Base-by-base conservation (phyloP, 352 stramenopile species). In the Pythium sp. region DNA sequence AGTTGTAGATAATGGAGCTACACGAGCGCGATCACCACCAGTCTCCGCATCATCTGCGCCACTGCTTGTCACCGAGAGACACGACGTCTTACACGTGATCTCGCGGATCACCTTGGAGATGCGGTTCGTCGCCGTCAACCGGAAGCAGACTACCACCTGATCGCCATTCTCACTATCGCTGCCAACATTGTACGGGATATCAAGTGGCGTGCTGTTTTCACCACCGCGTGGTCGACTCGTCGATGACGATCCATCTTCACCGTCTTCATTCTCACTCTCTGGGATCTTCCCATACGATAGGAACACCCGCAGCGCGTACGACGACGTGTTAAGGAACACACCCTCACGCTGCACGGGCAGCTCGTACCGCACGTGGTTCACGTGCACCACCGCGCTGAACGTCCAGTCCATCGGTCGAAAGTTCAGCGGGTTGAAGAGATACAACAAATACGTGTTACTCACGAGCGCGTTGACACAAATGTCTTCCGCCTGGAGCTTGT, bases 401-500 rank as follows among this genome's bases (percentile, higher is more conserved):
- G 80, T 91, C 86, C 86, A 95, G 67, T 95, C 86, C 53, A 94
- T 76, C 11, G 88, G 88, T 3, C 85, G 86, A 65, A 91, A 95
- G 62, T 83, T 72, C 46, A 93, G 73, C 53, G 88, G 86, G 60
- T 95, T 95, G 76, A 95, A 95, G 38, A 95, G 65, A 36, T 95
- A 94, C n/a, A 95, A 72, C 69, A 95, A 71, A 72, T 94, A 95
- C 66, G 88, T 89, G 67, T 94, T 95, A 77, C 84, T 91, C 58
- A 93, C 82, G 32, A 95, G 71, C 1, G 86, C 82, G 62, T 95
- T 95, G 18, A 95, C 76, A 61, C 84, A 93, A 47, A 94, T 67
- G 28, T 89, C 78, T 55, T 79, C 69, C 2, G 74, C 58, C 32
- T 83, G 74, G 4, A 92, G 70, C n/a, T 73, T 71, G 71, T 93